Conservation (phyloP, 2,329 filamentous ascomycete species). For the Neofusicoccum cordaticola region DNA sequence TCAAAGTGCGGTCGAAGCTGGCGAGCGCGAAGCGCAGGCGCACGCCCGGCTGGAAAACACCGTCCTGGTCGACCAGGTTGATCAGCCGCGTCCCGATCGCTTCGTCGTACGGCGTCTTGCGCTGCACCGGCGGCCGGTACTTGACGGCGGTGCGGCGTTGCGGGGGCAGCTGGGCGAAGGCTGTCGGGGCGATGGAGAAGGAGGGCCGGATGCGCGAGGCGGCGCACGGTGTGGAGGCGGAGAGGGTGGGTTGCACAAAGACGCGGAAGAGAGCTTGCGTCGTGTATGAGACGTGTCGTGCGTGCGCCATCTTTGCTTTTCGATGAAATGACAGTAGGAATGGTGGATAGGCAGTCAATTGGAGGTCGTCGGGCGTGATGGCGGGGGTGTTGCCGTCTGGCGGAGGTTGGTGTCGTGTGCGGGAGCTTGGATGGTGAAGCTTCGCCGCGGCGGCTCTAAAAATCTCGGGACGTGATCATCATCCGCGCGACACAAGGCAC, state of each 20-base stretch:
- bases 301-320: slow-evolving; percentile 9
- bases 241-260: slow-evolving; percentile 32
- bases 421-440: slow-evolving; percentile 8
- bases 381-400: background rate
- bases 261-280: slow-evolving; percentile 44
- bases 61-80: slow-evolving; percentile 42
- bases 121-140: slow-evolving; percentile 37
- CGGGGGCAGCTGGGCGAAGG: slow-evolving; percentile 2
- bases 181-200: background rate
- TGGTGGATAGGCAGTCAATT: background rate
- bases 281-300: slow-evolving; percentile 31
- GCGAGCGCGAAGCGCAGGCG: slow-evolving; percentile 39
- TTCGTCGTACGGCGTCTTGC: slow-evolving; percentile 44
- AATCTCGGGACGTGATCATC: slow-evolving; percentile 12
- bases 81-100: slow-evolving; percentile 48
- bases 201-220: slow-evolving; percentile 19
- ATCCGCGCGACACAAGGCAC: background rate
- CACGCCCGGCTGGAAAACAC: slow-evolving; percentile 34
- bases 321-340: background rate
- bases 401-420: background rate
- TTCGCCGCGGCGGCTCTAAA: slow-evolving; percentile 7
- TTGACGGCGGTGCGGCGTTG: slow-evolving; percentile 19
- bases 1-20: slow-evolving; percentile 47
- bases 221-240: slow-evolving; percentile 19
- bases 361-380: background rate